phyloP scores from a whole-genome alignment of 2,329 filamentous ascomycete genomes.

The Calonectria hongkongensis region DNA sequence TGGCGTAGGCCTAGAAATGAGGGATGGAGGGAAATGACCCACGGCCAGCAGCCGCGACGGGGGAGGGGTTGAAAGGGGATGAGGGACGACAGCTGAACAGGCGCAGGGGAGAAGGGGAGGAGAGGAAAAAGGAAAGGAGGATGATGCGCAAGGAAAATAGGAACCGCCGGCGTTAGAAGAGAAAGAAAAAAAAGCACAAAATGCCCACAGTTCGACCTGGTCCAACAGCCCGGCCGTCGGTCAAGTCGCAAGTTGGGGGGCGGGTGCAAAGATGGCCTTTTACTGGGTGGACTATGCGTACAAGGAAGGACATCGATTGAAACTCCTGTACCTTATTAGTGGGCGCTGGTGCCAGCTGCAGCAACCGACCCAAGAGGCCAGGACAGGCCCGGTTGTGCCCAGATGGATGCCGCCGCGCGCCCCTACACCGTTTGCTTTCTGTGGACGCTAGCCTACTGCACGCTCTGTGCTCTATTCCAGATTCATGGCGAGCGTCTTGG shows the following conservation, averaged over 20 bases:
- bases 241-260: conserved; percentile 35
- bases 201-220: conserved; percentile 26
- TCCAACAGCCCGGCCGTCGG: conserved; percentile 24
- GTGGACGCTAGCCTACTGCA: conserved; percentile 26
- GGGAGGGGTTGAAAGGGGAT: conserved; percentile 16
- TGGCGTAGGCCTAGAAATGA: conserved; percentile 20
- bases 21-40: conserved; percentile 13
- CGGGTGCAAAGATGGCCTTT: conserved; percentile 30
- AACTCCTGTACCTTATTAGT: conserved; percentile 30
- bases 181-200: conserved; percentile 28
- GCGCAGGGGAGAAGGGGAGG: conserved; percentile 11
- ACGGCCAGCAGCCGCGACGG: conserved; percentile 22
- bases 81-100: conserved; percentile 18
- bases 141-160: conserved; percentile 14
- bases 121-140: conserved; percentile 2
- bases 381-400: conserved; percentile 49
- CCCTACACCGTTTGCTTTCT: conserved; percentile 27
- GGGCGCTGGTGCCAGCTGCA: conserved; percentile 46
- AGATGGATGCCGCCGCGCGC: conserved; percentile 47
- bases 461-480: conserved; percentile 19
- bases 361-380: conserved; percentile 36
- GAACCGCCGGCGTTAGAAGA: conserved; percentile 20
- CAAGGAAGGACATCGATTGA: conserved; percentile 20
- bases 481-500: conserved; percentile 21
- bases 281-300: conserved; percentile 32